These are phyloP conservation scores for Candida neerlandica DNA, from an alignment of 1,139 yeast species.

Conservation along the genomic window DNA sequence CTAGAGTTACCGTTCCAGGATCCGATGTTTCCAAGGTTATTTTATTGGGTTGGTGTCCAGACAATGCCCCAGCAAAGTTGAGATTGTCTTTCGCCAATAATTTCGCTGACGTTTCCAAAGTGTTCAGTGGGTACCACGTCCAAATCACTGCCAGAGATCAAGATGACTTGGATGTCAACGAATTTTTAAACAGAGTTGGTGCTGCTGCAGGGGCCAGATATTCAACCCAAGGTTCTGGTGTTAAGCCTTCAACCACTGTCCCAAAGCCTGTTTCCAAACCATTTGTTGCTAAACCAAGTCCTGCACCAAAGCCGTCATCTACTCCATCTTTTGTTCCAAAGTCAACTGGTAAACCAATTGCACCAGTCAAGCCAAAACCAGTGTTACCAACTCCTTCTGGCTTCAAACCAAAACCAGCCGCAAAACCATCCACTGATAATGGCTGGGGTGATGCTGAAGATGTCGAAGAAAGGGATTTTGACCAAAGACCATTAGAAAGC, in stretches of 20 bases:
- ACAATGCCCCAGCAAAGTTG: constrained; percentile 74
- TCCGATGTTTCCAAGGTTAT: constrained; percentile 84
- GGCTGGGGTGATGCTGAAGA: constrained; percentile 70
- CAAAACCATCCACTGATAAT: constrained; percentile 52
- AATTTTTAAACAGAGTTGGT: constrained; percentile 72
- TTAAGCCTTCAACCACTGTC: constrained; percentile 16
- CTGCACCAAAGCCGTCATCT: constrained; percentile 18
- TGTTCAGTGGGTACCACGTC: constrained; percentile 83
- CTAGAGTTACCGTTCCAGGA: constrained; percentile 86
- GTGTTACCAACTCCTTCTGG: constrained; percentile 16
- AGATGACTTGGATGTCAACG: constrained; percentile 83
- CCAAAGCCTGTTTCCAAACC: constrained; percentile 23
- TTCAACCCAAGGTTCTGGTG: constrained; percentile 52
- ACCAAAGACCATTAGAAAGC: constrained; percentile 59
- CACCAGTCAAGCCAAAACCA: constrained; percentile 28
- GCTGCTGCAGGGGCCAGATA: constrained; percentile 97
- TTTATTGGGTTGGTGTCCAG: constrained; percentile 93
- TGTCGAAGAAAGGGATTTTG: constrained; percentile 70
- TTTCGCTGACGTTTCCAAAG: constrained; percentile 70
- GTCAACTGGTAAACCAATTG: constrained; percentile 45
- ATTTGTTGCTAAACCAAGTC: constrained; percentile 22
- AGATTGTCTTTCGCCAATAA: constrained; percentile 76
- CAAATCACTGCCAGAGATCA: constrained; percentile 95
- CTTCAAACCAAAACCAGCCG: constrained; percentile 10
- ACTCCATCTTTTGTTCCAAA: constrained; percentile 36